These are phyloP conservation scores for Cytospora paraplurivora DNA, from an alignment of 2,329 filamentous ascomycete species.

Conservation along the genomic window DNA sequence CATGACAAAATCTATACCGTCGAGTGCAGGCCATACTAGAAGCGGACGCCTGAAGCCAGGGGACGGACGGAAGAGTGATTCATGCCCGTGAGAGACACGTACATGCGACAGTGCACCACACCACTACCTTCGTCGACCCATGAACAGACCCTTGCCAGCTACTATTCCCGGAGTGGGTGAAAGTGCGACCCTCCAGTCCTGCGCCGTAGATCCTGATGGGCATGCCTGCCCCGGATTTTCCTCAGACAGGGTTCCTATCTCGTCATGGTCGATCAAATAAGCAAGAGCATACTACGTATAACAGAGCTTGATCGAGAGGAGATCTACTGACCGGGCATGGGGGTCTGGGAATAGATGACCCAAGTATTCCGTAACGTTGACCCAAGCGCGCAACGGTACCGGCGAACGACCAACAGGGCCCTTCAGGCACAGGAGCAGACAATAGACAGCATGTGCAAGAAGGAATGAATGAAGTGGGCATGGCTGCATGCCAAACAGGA, in stretches of 20 bases:
- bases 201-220: conserved; percentile 22
- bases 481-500: neutral
- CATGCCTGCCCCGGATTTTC: conserved; percentile 9
- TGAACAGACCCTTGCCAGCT: neutral
- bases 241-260: neutral
- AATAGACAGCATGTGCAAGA: neutral
- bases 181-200: conserved; percentile 2
- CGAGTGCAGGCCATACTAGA: neutral
- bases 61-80: neutral
- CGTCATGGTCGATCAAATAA: neutral
- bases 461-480: neutral
- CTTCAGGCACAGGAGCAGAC: neutral
- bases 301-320: neutral
- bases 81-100: neutral
- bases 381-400: neutral
- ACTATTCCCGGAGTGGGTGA: neutral
- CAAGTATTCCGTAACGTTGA: neutral
- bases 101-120: neutral
- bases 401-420: neutral
- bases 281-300: neutral
- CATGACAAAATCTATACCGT: neutral
- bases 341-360: neutral
- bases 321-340: neutral
- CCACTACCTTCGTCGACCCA: neutral
- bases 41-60: neutral